Evolutionary conservation across 306 rosid genomes (phyloP), one percentile per base, ranked within the genome.

Genomic region (Acmispon strigosus): DNA sequence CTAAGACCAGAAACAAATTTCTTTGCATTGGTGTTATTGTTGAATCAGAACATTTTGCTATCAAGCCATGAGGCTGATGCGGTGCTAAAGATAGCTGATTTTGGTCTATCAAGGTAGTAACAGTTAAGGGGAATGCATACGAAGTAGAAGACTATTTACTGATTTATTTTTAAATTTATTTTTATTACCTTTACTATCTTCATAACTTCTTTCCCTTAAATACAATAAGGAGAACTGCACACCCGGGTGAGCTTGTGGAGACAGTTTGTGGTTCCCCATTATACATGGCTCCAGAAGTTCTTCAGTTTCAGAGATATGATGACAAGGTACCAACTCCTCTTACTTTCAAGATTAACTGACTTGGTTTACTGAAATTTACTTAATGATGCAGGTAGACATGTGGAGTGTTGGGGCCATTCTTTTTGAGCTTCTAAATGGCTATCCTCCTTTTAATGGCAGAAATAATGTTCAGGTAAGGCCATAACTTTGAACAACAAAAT

Each of bases 391-490:
- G 90, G 90, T 69, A 8, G 92, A 85, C 77, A 85, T 88, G 92
- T 88, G 90, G 92, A 88, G 92, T 75, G 36, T 88, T 53, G 92
- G 92, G 39, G 85, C 83, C 43, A 85, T 88, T 72, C 86, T 88
- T 68, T 88, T 88, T 47, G 90, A 88, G 85, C 86, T 88, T 79
- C 79, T 88, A 18, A 88, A 85, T 75, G 93, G 93, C 45, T 80
- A 72, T 66, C 90, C 88, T 11, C 93, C 93, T 51, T 88, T 88
- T 73, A 61, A 19, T 74, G 90, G 93, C 22, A 83, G 81, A 59
- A 83, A 81, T 50, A 85, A 79, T 67, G 86, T 83, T 58, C 88
- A 88, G 93, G 93, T 88, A 81, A 43, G 17, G 19, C 55, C 20
- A 4, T 37, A 13, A 29, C 62, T 42, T 12, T 32, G 13, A 60